Evolutionary conservation across 2,329 filamentous ascomycete genomes (phyloP).

Genomic region (Calonectria fujianensis): DNA sequence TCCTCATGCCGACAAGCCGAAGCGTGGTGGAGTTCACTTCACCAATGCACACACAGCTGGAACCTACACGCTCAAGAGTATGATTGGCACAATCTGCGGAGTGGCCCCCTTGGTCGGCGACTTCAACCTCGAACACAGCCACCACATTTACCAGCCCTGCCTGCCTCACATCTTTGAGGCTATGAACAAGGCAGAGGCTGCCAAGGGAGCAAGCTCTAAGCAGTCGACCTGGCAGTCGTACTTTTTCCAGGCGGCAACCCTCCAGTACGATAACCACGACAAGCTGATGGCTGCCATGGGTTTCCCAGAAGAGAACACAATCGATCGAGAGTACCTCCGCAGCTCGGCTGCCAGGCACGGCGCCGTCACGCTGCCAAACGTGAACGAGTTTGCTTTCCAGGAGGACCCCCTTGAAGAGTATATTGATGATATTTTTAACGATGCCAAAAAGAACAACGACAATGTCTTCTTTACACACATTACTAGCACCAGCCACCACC

Average conservation of each 20-base stretch:
- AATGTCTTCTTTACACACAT: constrained; percentile 1
- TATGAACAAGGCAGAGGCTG: constrained; percentile 54
- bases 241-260: constrained; percentile 59
- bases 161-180: constrained; percentile 63
- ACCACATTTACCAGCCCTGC: constrained; percentile 67
- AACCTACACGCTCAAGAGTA: constrained; percentile 67
- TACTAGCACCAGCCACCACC: constrained; percentile 16
- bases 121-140: constrained; percentile 64
- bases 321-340: constrained; percentile 57
- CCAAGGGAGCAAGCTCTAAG: constrained; percentile 27
- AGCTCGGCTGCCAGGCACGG: constrained; percentile 46
- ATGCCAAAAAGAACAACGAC: neutral
- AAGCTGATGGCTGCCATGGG: constrained; percentile 57
- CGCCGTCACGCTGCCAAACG: constrained; percentile 1
- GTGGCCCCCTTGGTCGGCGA: constrained; percentile 64
- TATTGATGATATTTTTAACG: constrained; percentile 13
- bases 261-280: constrained; percentile 59
- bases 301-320: constrained; percentile 52
- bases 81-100: constrained; percentile 65
- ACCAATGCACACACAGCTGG: constrained; percentile 64
- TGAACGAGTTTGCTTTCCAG: constrained; percentile 1
- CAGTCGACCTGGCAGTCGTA: constrained; percentile 57
- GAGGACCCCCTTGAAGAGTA: constrained; percentile 11
- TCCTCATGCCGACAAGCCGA: constrained; percentile 45
- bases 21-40: constrained; percentile 63